These are phyloP conservation scores for Diplocarpon mali DNA, from an alignment of 2,329 filamentous ascomycete genomes.

Conservation along the genomic window DNA sequence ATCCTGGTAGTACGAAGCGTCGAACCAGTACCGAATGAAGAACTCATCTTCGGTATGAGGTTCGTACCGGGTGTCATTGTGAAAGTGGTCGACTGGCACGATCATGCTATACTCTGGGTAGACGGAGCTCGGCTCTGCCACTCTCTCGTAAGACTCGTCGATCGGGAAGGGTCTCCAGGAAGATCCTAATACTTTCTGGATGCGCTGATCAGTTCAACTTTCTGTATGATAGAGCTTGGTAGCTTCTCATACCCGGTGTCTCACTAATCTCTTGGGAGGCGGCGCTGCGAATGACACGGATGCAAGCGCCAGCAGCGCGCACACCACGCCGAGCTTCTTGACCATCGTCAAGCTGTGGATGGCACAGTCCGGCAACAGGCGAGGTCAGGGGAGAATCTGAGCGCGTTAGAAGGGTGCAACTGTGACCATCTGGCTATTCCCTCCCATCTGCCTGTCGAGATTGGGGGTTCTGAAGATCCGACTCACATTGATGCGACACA, in stretches of 20 bases:
- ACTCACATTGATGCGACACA: no score
- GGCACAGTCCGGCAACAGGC: no score
- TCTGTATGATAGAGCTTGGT: neutral
- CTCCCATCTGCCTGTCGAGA: no score
- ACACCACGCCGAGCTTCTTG: slow-evolving; percentile 8
- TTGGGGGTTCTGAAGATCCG: no score
- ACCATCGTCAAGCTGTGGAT: slow-evolving; percentile 13
- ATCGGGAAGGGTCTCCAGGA: slow-evolving; percentile 5
- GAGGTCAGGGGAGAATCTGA: no score
- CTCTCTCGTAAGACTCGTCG: neutral
- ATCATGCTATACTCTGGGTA: slow-evolving; percentile 29
- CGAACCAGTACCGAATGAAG: slow-evolving; percentile 72
- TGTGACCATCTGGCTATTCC: no score
- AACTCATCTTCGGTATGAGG: slow-evolving; percentile 63
- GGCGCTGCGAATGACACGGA: slow-evolving; percentile 10
- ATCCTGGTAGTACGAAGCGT: slow-evolving; percentile 60
- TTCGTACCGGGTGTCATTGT: slow-evolving; percentile 66
- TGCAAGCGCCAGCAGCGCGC: slow-evolving; percentile 12
- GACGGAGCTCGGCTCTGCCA: slow-evolving; percentile 14
- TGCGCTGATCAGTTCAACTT: neutral
- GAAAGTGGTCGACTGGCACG: slow-evolving; percentile 63
- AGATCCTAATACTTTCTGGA: slow-evolving; percentile 18
- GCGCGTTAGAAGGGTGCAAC: no score
- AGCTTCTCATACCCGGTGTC: slow-evolving; percentile 16
- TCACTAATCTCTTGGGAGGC: slow-evolving; percentile 11